Evolutionary conservation across 2,329 filamentous ascomycete genomes (phyloP).

Genomic region (Drechslerella coelobrocha): DNA sequence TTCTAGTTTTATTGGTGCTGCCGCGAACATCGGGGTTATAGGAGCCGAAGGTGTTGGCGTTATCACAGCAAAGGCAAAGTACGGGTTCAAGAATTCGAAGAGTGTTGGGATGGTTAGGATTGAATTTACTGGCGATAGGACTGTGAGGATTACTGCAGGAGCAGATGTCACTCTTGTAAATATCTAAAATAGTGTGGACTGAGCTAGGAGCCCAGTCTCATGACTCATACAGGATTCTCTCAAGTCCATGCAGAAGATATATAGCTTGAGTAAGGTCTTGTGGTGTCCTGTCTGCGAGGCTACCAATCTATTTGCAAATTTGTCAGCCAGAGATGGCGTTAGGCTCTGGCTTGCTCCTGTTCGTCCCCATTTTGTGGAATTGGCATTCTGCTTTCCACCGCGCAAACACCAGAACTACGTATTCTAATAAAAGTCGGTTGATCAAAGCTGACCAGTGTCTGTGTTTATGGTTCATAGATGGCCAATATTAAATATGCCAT

Average conservation of each 20-base stretch:
- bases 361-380: too few relatives aligned
- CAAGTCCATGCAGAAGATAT: too few relatives aligned
- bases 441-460: neutral
- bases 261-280: too few relatives aligned
- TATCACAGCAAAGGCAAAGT: conserved; percentile 45
- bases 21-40: conserved; percentile 40
- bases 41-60: conserved; percentile 51
- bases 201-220: too few relatives aligned
- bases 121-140: conserved; percentile 52
- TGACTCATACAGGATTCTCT: too few relatives aligned
- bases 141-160: conserved; percentile 52
- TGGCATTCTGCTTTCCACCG: neutral
- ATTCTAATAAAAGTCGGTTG: neutral
- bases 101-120: conserved; percentile 48
- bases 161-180: conserved; percentile 39
- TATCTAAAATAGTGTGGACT: conserved; percentile 9
- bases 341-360: too few relatives aligned
- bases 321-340: too few relatives aligned
- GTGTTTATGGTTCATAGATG: too few relatives aligned
- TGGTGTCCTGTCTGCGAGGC: too few relatives aligned
- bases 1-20: conserved; percentile 53
- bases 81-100: conserved; percentile 51
- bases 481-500: too few relatives aligned
- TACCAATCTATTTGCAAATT: too few relatives aligned
- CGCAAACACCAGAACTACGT: neutral